phyloP scores from a whole-genome alignment of 108 stramenopile species.

The Conticribra weissflogii region DNA sequence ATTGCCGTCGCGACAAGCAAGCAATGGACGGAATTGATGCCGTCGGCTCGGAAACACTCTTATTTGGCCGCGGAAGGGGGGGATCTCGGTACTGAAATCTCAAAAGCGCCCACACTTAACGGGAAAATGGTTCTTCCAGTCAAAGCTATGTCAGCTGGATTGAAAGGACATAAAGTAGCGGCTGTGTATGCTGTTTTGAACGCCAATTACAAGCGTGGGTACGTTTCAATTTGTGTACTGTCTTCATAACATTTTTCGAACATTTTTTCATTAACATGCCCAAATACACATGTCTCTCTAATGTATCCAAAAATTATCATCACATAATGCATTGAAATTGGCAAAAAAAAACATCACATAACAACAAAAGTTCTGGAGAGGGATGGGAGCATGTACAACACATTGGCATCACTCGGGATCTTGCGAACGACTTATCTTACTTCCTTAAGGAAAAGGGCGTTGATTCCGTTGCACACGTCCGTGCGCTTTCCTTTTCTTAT shows the following conservation, averaged over 20 bases:
- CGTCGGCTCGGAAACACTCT: background rate
- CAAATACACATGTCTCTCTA: too few relatives aligned
- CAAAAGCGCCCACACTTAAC: conserved; percentile 65
- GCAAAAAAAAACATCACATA: too few relatives aligned
- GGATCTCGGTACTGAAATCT: conserved; percentile 13
- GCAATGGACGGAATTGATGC: background rate
- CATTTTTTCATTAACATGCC: background rate
- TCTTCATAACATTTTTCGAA: background rate
- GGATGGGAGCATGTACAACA: conserved; percentile 73
- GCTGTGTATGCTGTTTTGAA: conserved; percentile 81
- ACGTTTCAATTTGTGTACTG: conserved; percentile 13
- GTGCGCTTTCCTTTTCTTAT: conserved; percentile 73
- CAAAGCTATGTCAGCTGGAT: conserved; percentile 58
- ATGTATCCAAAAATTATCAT: too few relatives aligned
- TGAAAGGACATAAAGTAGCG: conserved; percentile 64
- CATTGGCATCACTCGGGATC: conserved; percentile 71
- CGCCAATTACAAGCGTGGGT: conserved; percentile 63
- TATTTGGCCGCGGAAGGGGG: background rate
- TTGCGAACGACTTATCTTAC: conserved; percentile 39
- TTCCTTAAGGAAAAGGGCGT: conserved; percentile 39
- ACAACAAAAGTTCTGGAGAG: conserved; percentile 31
- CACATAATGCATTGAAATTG: too few relatives aligned
- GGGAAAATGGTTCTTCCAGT: conserved; percentile 74
- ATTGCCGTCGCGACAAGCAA: background rate
- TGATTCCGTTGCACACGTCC: conserved; percentile 60